Conservation (phyloP, 2,329 filamentous ascomycete genomes). For the Microsporum ferrugineum region DNA sequence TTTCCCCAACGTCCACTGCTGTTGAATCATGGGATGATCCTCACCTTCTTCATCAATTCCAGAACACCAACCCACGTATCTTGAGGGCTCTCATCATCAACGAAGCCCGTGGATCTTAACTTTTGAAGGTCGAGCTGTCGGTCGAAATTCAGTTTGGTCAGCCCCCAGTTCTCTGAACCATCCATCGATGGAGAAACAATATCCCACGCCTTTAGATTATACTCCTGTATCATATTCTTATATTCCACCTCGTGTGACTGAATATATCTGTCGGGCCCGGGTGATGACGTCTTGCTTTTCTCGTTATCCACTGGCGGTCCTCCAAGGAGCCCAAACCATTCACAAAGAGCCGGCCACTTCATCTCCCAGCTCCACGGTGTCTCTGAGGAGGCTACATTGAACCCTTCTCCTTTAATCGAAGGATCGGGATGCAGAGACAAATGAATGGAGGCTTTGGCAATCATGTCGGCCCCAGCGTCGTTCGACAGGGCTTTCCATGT, state of each 20-base stretch:
- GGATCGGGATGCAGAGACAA: conserved; percentile 7
- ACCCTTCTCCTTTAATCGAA: conserved; percentile 11
- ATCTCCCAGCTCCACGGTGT: conserved; percentile 11
- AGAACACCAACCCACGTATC: conserved; percentile 10
- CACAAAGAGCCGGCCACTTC: conserved; percentile 11
- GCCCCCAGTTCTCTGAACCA: conserved; percentile 13
- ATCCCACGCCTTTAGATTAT: conserved; percentile 10
- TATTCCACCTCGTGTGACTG: conserved; percentile 8
- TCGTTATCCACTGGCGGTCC: conserved; percentile 11
- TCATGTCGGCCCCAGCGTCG: conserved; percentile 11
- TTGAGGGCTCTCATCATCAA: conserved; percentile 8
- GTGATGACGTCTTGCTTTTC: conserved; percentile 3
- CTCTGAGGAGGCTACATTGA: conserved; percentile 12
- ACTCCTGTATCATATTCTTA: conserved; percentile 9
- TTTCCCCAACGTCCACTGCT: neutral
- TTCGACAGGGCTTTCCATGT: conserved; percentile 12
- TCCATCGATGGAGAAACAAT: conserved; percentile 12
- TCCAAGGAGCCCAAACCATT: conserved; percentile 12
- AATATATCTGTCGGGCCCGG: conserved; percentile 12
- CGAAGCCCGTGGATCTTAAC: conserved; percentile 10
- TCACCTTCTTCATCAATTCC: conserved; percentile 11
- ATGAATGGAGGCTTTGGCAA: conserved; percentile 14
- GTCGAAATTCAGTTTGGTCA: conserved; percentile 12
- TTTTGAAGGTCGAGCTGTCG: conserved; percentile 11
- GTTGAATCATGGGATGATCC: conserved; percentile 8